A percentile compares a stretch with the other conserved stretches of the same genome.
These are phyloP conservation scores for Dimargaris xerosporica DNA, from an alignment of 192 early-diverging fungal genomes.

Conservation along the genomic window DNA sequence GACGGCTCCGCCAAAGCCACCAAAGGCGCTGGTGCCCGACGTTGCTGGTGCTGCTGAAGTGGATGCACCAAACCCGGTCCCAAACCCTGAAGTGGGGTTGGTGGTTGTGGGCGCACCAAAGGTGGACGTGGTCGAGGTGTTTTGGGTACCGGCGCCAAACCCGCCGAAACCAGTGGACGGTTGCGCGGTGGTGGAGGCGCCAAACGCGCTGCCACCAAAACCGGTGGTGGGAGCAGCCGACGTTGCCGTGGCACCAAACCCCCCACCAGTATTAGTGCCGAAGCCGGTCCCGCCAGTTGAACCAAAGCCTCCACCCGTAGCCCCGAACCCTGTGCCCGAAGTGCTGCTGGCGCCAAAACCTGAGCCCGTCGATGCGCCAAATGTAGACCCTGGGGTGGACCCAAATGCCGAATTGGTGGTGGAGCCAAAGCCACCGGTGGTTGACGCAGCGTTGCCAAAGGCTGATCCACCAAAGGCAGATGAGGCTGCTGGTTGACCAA, in stretches of 20 bases:
- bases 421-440: slow-evolving; percentile 24
- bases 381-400: slow-evolving; percentile 2
- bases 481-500: slow-evolving; percentile 22
- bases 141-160: slow-evolving; percentile 14
- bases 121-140: slow-evolving; percentile 10
- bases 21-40: slow-evolving; percentile 24
- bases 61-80: slow-evolving; percentile 25
- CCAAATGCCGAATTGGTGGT: slow-evolving; percentile 27
- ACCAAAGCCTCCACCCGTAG: slow-evolving; percentile 14
- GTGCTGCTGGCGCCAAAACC: slow-evolving; percentile 13
- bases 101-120: slow-evolving; percentile 18
- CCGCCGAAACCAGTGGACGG: slow-evolving; percentile 12
- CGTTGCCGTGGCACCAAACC: slow-evolving; percentile 21
- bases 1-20: slow-evolving; percentile 22
- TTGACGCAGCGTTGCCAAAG: slow-evolving; percentile 10
- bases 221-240: not conserved
- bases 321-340: slow-evolving; percentile 6
- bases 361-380: slow-evolving; percentile 12
- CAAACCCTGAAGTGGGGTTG: slow-evolving; percentile 23
- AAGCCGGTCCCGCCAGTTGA: slow-evolving; percentile 21
- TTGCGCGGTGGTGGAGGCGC: slow-evolving; percentile 13
- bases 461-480: slow-evolving; percentile 14
- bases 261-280: slow-evolving; percentile 16
- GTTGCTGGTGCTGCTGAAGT: slow-evolving; percentile 1
- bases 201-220: slow-evolving; percentile 19